phyloP scores from a whole-genome alignment of 192 early-diverging fungal species.

The Coemansia sp. region DNA sequence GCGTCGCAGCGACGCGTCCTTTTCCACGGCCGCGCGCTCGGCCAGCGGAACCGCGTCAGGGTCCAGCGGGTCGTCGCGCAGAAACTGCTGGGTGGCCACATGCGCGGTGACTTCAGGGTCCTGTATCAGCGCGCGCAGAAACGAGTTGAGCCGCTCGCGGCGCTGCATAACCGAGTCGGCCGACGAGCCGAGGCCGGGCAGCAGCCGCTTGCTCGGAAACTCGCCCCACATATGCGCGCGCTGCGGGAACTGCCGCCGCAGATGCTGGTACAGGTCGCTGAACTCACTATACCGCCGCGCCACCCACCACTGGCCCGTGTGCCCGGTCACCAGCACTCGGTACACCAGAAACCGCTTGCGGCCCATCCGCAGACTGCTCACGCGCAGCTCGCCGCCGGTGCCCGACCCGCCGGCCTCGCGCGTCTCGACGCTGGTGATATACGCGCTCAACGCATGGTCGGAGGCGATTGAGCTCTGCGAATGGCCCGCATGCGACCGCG shows the following conservation, averaged over 20 bases:
- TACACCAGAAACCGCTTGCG: slow-evolving; percentile 46
- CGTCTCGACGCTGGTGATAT: slow-evolving; percentile 46
- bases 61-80: slow-evolving; percentile 39
- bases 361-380: slow-evolving; percentile 44
- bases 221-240: slow-evolving; percentile 31
- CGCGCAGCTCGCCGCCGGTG: slow-evolving; percentile 23
- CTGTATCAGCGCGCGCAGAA: slow-evolving; percentile 29
- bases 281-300: slow-evolving; percentile 46
- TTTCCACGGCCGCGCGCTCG: slow-evolving; percentile 19
- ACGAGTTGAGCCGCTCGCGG: slow-evolving; percentile 38
- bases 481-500: slow-evolving; percentile 1
- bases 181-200: slow-evolving; percentile 34
- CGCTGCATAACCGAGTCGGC: slow-evolving; percentile 42
- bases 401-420: slow-evolving; percentile 17
- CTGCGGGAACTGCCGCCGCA: slow-evolving; percentile 36
- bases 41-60: slow-evolving; percentile 25
- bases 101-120: slow-evolving; percentile 19
- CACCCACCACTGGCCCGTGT: slow-evolving; percentile 43
- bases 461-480: not conserved
- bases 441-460: slow-evolving; percentile 10
- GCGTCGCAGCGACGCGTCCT: slow-evolving; percentile 6
- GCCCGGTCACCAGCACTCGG: slow-evolving; percentile 41
- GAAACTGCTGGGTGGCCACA: slow-evolving; percentile 31
- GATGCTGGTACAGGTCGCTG: slow-evolving; percentile 31
- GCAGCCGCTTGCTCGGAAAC: slow-evolving; percentile 45